Base-by-base conservation (phyloP, 2,329 filamentous ascomycete species). In the Aspergillus brunneoviolaceus region DNA sequence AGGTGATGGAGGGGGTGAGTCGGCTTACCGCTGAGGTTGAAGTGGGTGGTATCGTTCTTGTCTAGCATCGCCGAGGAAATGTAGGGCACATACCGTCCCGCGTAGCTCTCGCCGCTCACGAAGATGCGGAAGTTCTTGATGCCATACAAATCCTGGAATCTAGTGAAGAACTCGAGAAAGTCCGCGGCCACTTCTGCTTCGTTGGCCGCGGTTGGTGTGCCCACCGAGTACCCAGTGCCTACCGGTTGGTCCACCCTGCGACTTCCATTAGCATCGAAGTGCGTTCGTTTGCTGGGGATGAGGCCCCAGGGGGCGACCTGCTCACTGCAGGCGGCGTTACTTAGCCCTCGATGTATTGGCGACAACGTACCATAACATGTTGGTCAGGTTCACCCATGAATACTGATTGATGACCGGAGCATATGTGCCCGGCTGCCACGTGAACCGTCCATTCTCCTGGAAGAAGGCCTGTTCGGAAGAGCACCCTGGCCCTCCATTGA, bases 161-260 rank as follows among this genome's bases (percentile, higher is more conserved):
- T 91, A 77, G 88, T 87, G 82, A 88, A 92, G 77, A 92, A 95
- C 53, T 89, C 88, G 21, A 90, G 77, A 72, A 94, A 92, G 65
- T 94, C 85, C 31, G 78, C 75, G 0, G 89, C 89, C 1, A 87
- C 82, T 63, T 92, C 89, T 49, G 87, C 84, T 65, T 92, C 85
- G 62, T 82, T 85, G 0, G 78, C 86, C 14, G 88, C 89, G 1
- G 83, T 90, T 3, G 86, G 82, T 0, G 74, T 84, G 16, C 90
- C 90, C 50, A 84, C 81, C 0, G 86, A 84, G 72, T 89, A 93
- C 12, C 90, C 90, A 0, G 89, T 89, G 29, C 82, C 82, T 12
- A 84, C 79, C 0, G 78, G 79, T 59, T 76, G 74, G 12, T 72
- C 69, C 21, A 75, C 69, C 69, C 67, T 72, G 27, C 7, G 27